Evolutionary conservation across 768 basidiomycete species (phyloP).

Genomic region (Suillus decipiens): DNA sequence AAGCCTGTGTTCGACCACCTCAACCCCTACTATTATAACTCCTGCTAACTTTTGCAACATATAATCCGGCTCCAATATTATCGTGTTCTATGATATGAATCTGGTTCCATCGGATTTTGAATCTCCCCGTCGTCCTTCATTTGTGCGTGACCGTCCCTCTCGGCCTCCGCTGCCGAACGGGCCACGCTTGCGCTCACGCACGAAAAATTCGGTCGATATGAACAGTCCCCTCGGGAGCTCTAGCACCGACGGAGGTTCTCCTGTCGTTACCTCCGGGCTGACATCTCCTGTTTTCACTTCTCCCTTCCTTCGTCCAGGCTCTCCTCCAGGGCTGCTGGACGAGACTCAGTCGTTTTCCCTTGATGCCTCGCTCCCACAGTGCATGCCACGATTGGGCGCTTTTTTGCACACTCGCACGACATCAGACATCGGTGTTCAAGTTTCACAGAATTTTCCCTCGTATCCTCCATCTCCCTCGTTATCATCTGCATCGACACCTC

Average conservation of each 20-base stretch:
- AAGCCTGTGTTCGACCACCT: slow-evolving; percentile 11
- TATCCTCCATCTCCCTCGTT: slow-evolving; percentile 11
- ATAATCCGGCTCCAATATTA: background rate
- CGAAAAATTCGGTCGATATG: slow-evolving; percentile 19
- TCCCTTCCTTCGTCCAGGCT: slow-evolving; percentile 2
- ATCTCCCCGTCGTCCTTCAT: slow-evolving; percentile 15
- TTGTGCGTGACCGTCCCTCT: slow-evolving; percentile 24
- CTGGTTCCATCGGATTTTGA: slow-evolving; percentile 15
- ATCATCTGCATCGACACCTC: slow-evolving; percentile 18
- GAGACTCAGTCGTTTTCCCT: slow-evolving; percentile 8
- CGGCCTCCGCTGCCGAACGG: slow-evolving; percentile 23
- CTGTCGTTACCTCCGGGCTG: background rate
- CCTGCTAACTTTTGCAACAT: background rate
- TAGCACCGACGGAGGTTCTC: slow-evolving; percentile 13
- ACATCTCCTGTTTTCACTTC: slow-evolving; percentile 10
- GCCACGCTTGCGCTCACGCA: slow-evolving; percentile 21
- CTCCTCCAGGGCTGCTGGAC: slow-evolving; percentile 6
- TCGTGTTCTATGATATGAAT: slow-evolving; percentile 17
- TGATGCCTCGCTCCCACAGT: slow-evolving; percentile 12
- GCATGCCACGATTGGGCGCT: background rate
- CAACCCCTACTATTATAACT: slow-evolving; percentile 6
- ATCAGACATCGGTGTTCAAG: slow-evolving; percentile 20
- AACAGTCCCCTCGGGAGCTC: slow-evolving; percentile 9
- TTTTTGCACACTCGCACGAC: background rate
- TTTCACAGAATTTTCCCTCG: background rate